Evolutionary conservation across 495 filamentous ascomycete species (phyloP), one percentile per base, ranked within the genome.

Genomic region (Daldinia grandis): DNA sequence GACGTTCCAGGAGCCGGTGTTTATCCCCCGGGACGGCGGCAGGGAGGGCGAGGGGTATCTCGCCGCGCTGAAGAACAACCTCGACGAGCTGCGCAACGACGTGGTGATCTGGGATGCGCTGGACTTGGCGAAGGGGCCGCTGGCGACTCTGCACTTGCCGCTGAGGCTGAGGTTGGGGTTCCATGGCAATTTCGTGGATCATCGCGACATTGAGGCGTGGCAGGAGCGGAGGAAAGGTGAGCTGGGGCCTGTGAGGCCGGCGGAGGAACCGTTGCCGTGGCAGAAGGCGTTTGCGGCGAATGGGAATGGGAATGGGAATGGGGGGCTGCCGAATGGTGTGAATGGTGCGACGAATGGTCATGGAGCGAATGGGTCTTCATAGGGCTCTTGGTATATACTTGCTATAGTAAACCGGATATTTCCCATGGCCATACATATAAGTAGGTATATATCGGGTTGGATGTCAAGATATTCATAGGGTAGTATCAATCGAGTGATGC

Each of bases 1-100:
- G 59, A 82, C 84, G 2, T 85, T 87, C 69, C 87, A 89, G 64
- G 87, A 88, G 64, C 87, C 87, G 0, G 81, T 85, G 0, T 88
- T 88, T 65, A 84, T 88, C 31, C 87, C 87, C 0, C 77, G 77
- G 59, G 66, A 74, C 0, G 80, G 78, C 5, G 76, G 74, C 0
- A 71, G 58, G 3, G 87, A 88, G 65, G 87, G 85, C 3, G 85
- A 88, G 66, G 86, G 87, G 1, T 88, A 86, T 61, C 67, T 89
- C 10, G 80, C 86, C 12, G 82, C 80, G 15, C 78, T 89, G 33
- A 76, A 87, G 37, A 89, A 88, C 64, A 84, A 85, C 66, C 79
- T 85, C 15, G 83, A 83, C 47, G 77, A 79, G 27, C 76, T 86
- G 57, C 72, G 78, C 14, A 87, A 84, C 66, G 85, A 86, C 55